Conservation (phyloP, 2,329 filamentous ascomycete species). For the Aspergillus clavatus region DNA sequence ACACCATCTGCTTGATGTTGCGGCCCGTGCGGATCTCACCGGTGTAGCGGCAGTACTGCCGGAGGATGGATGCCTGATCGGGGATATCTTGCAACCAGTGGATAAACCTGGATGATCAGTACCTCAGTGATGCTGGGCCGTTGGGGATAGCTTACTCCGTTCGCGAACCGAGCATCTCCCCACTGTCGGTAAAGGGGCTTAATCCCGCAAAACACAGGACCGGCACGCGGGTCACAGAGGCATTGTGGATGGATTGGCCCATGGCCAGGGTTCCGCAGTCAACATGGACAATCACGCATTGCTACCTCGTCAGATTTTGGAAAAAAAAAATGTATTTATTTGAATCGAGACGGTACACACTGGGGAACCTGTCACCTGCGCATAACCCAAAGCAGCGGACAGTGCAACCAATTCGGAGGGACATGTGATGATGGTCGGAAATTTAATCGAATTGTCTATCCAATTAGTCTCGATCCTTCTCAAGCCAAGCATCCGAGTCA, state of each 20-base stretch:
- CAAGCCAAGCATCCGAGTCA: neutral
- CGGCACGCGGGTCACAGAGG: conserved; percentile 64
- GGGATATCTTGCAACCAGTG: conserved; percentile 80
- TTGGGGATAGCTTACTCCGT: conserved; percentile 55
- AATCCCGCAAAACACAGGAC: conserved; percentile 72
- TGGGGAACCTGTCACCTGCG: conserved; percentile 62
- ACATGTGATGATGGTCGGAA: conserved; percentile 69
- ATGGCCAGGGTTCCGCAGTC: conserved; percentile 74
- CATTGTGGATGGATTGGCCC: conserved; percentile 72
- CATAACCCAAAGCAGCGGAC: conserved; percentile 75
- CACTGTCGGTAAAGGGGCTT: conserved; percentile 67
- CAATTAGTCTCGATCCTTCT: neutral
- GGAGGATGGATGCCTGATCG: conserved; percentile 70
- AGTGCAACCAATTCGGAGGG: conserved; percentile 78
- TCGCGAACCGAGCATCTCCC: conserved; percentile 65
- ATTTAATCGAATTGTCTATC: conserved; percentile 52
- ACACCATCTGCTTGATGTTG: conserved; percentile 83
- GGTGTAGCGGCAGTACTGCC: conserved; percentile 77
- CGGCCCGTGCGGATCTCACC: conserved; percentile 75
- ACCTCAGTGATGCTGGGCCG: too few species aligned
- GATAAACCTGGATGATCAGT: too few species aligned
- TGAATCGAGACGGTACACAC: neutral
- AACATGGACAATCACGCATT: conserved; percentile 68
- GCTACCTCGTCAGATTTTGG: neutral
- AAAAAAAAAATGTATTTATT: too few species aligned